These are phyloP conservation scores for Trichoderma atroviride DNA, from an alignment of 2,329 filamentous ascomycete genomes.

Conservation along the genomic window DNA sequence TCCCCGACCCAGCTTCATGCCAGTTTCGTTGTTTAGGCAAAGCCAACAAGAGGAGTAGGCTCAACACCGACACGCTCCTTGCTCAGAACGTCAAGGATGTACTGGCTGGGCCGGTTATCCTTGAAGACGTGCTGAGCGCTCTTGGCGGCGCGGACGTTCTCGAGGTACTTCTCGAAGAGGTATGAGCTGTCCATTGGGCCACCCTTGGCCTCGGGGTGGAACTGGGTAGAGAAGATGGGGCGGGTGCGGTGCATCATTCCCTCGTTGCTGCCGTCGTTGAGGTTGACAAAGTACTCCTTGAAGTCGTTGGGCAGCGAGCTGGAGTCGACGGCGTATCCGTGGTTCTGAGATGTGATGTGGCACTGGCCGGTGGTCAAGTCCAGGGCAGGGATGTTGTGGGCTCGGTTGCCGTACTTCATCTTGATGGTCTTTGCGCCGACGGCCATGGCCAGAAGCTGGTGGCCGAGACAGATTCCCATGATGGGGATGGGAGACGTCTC, in stretches of 20 bases:
- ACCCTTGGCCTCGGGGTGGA: conserved; percentile 98
- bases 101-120: conserved; percentile 83
- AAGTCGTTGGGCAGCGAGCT: conserved; percentile 81
- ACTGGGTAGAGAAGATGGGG: conserved; percentile 97
- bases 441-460: conserved; percentile 91
- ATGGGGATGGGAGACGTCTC: conserved; percentile 87
- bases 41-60: conserved; percentile 58
- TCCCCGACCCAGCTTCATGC: not conserved
- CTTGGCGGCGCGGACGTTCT: conserved; percentile 90
- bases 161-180: conserved; percentile 94
- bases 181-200: conserved; percentile 95
- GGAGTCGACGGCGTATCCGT: conserved; percentile 93
- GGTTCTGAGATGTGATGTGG: conserved; percentile 98
- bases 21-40: conserved; percentile 41
- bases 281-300: conserved; percentile 98
- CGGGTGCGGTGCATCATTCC: conserved; percentile 94
- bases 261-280: conserved; percentile 97
- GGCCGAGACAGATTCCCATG: conserved; percentile 97
- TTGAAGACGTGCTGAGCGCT: conserved; percentile 75
- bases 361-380: conserved; percentile 95
- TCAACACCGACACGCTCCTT: conserved; percentile 94
- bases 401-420: conserved; percentile 98
- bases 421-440: conserved; percentile 89
- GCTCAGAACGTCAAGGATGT: conserved; percentile 86
- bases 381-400: conserved; percentile 95